Conservation (phyloP, 176 grass and related monocot species). For the Sorghum bicolor region Sorghum_bicolor_NCBIv3 NC_012870.2:8443001-8443500, state of each 20-base stretch:
- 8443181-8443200: background rate
- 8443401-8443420: slow-evolving; percentile 83
- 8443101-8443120: slow-evolving; percentile 5
- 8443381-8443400: slow-evolving; percentile 52
- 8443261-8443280: slow-evolving; percentile 74
- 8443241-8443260: slow-evolving; percentile 41
- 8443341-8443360: slow-evolving; percentile 73
- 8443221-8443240: slow-evolving; percentile 39
- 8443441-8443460: slow-evolving; percentile 57
- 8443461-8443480: background rate
- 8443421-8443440: slow-evolving; percentile 68
- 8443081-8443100: slow-evolving; percentile 14
- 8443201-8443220: slow-evolving; percentile 41
- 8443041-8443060: background rate
- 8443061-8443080: slow-evolving; percentile 1
- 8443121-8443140: background rate
- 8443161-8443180: slow-evolving; percentile 13
- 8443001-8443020: background rate
- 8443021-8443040: background rate
- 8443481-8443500: background rate
- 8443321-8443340: slow-evolving; percentile 82
- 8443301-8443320: slow-evolving; percentile 54
- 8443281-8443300: slow-evolving; percentile 75
- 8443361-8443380: slow-evolving; percentile 47
- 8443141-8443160: background rate